These are phyloP conservation scores for Gastrolobium bilobum DNA, from an alignment of 306 rosid species.

Conservation along the genomic window DNA sequence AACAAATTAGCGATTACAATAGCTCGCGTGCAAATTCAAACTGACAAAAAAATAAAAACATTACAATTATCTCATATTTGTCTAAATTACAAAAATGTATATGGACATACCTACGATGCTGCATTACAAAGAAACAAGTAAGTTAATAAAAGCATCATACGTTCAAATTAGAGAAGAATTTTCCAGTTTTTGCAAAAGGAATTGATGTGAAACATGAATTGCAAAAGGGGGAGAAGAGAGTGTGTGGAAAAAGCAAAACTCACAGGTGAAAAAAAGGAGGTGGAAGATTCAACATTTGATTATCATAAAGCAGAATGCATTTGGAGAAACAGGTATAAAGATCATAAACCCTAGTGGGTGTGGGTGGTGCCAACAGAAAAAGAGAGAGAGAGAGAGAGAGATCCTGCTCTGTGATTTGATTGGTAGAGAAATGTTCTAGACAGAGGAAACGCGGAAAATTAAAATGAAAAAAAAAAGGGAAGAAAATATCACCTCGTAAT, in stretches of 20 bases:
- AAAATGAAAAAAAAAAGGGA: neutral
- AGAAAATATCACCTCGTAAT: conserved; percentile 47
- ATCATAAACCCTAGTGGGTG: conserved; percentile 57
- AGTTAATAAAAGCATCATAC: neutral
- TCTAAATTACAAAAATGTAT: conserved; percentile 17
- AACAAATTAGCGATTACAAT: conserved; percentile 6
- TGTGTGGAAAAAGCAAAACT: conserved; percentile 49
- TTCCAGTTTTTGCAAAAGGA: neutral
- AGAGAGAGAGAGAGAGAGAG: conserved; percentile 37
- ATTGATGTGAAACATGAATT: neutral
- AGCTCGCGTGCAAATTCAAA: conserved; percentile 11
- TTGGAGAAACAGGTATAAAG: conserved; percentile 38
- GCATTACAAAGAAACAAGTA: conserved; percentile 26
- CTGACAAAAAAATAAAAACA: neutral
- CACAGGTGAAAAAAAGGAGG: conserved; percentile 60
- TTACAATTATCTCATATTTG: conserved; percentile 32
- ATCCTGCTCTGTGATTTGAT: conserved; percentile 55
- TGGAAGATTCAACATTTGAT: conserved; percentile 51
- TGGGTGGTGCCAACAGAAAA: neutral
- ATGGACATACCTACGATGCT: conserved; percentile 36
- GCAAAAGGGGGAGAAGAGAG: conserved; percentile 21
- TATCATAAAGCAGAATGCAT: conserved; percentile 29
- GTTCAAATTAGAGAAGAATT: neutral
- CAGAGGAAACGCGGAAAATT: conserved; percentile 56
- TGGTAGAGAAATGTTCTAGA: conserved; percentile 57